Base-by-base conservation (phyloP, 345 rosid species). In the Eucalyptus globulus region DNA sequence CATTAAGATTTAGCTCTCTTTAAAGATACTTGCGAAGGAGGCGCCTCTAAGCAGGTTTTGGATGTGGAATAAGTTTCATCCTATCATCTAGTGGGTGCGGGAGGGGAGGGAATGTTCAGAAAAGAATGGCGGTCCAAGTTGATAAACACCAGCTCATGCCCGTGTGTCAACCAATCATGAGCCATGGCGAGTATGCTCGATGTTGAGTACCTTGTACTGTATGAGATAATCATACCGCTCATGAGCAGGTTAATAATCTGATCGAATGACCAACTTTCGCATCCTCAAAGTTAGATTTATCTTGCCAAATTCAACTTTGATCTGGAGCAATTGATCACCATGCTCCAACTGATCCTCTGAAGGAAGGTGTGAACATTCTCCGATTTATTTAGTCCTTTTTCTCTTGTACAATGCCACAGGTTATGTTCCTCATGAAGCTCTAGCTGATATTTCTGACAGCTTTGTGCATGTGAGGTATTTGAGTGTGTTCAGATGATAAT, bases 1-100 rank as follows among this genome's bases (percentile, higher is more conserved):
- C 58, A 90, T 96, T 90, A 88, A 58, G 90, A 90, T 91, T 76
- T 96, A 95, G 95, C 62, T 87, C 47, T 56, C 60, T 5, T 49
- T 14, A n/a, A 76, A 81, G 40, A 45, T 81, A 62, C 17, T 15
- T 40, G 40, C 6, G 12, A 37, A 37, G 47, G 45, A 76, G 83
- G 1, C 5, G 3, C 27, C 21, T 19, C 83, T 76, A 76, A 76
- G 45, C 83, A 8, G 83, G 45, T 76, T 37, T 76, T 21, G 1
- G 83, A 76, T 37, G 27, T 44, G 6, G 45, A 72, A 37, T 37
- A 37, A 22, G 3, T 76, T 76, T 76, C 83, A 37, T 76, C 27
- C 83, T 76, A 37, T 76, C 45, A 76, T 76, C 14, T 76, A 37
- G 83, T 76, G 83, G 27, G 27, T 21, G 47, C 22, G 27, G 45